Evolutionary conservation across 2,329 filamentous ascomycete genomes (phyloP), one percentile per base, ranked within the genome.

Genomic region (Trichophyton mentagrophytes): DNA sequence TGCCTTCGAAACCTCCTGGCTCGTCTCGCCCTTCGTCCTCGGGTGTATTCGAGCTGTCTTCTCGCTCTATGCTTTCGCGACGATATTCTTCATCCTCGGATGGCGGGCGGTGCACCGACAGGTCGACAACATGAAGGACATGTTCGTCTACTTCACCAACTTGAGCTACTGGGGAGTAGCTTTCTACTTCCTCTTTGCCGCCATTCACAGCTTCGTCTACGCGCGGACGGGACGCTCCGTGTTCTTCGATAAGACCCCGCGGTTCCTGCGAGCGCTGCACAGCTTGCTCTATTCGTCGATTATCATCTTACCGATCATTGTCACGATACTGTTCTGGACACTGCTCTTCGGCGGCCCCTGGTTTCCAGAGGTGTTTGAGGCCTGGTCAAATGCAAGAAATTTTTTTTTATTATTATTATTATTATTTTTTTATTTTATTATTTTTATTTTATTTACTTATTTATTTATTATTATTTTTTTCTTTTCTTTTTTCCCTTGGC

Each of bases 61-160:
- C 61, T 67, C 77, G 62, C 69, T 89, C 64, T 95, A 92, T 75
- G 80, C 83, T 64, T 87, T 93, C 73, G 74, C 79, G 25, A 83
- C 84, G 11, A 80, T 87, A 61, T 79, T 93, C 75, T 83, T 85
- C 77, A 81, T 83, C 69, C 83, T 90, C 69, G 84, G 78, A 63
- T 88, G 82, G 79, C 75, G 82, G 63, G 84, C 84, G 68, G 74
- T 78, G n/a, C 78, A 82, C 69, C 70, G 72, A 38, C 64, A 79
- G 57, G 80, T 79, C 69, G 65, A 69, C 38, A 69, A 68, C 1
- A 80, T 82, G 27, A 75, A 77, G 59, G 73, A 77, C 53, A 80
- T 80, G 53, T 93, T 95, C 77, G 89, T 85, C 67, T 95, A 84
- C 78, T 95, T 95, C 77, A 95, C 90, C 30, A 79, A 85, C 68